Evolutionary conservation across 2,329 filamentous ascomycete species (phyloP).

Genomic region (Fusarium multiceps): DNA sequence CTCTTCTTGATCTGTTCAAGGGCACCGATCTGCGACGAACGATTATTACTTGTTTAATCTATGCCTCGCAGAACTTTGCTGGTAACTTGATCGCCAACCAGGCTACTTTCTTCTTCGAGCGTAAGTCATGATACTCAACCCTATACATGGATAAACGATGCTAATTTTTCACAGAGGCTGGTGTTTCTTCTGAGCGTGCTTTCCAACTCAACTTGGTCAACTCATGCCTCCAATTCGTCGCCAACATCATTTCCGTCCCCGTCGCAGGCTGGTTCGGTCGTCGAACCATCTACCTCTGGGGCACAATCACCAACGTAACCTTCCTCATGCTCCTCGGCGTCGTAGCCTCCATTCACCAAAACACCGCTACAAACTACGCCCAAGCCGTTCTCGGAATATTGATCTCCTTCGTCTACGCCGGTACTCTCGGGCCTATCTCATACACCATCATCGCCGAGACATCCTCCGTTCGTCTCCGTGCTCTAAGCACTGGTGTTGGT

Average conservation of each 20-base stretch:
- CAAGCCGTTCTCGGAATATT: constrained; percentile 73
- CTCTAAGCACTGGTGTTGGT: constrained; percentile 72
- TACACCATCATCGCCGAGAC: constrained; percentile 77
- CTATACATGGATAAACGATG: accelerated
- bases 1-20: constrained; percentile 63
- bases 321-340: constrained; percentile 70
- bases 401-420: constrained; percentile 72
- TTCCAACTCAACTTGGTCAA: constrained; percentile 73
- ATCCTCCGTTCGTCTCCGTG: constrained; percentile 71
- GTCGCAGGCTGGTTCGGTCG: constrained; percentile 72
- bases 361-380: constrained; percentile 58
- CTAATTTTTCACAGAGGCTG: constrained; percentile 63
- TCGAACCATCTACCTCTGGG: constrained; percentile 73
- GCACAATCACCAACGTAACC: constrained; percentile 62
- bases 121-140: constrained; percentile 28
- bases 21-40: constrained; percentile 66
- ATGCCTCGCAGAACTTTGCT: constrained; percentile 68
- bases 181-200: constrained; percentile 63
- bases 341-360: constrained; percentile 61
- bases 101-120: constrained; percentile 68
- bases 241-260: constrained; percentile 74
- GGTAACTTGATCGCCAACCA: constrained; percentile 72
- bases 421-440: constrained; percentile 71
- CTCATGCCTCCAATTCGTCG: constrained; percentile 69
- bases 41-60: constrained; percentile 66